These are phyloP conservation scores for Lentinula edodes DNA, from an alignment of 768 basidiomycete genomes.

Conservation along the genomic window DNA sequence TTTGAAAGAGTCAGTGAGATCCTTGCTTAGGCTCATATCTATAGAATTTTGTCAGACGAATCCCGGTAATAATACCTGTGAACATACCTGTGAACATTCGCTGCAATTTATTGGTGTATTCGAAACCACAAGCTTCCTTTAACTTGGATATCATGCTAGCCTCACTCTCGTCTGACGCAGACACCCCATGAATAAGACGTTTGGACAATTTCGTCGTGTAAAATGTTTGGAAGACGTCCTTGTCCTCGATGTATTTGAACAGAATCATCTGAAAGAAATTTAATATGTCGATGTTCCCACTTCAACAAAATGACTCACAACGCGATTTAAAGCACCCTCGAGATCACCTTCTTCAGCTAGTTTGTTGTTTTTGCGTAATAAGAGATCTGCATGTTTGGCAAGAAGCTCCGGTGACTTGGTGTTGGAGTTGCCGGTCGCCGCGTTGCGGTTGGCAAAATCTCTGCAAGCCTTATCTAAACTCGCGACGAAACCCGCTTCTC, in stretches of 20 bases:
- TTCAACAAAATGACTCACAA: constrained; percentile 43
- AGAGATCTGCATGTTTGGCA: constrained; percentile 85
- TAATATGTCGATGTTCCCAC: constrained; percentile 18
- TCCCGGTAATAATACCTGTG: constrained; percentile 14
- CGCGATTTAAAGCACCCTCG: constrained; percentile 85
- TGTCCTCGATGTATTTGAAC: constrained; percentile 98
- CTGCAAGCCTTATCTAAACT: constrained; percentile 92
- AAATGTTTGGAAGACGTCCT: constrained; percentile 98
- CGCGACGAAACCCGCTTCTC: constrained; percentile 90
- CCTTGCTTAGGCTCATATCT: constrained; percentile 93
- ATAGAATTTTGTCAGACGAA: constrained; percentile 10
- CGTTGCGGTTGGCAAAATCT: constrained; percentile 92
- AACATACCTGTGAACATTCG: constrained; percentile 89
- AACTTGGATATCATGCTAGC: constrained; percentile 97
- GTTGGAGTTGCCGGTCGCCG: constrained; percentile 79
- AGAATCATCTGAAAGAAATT: constrained; percentile 72
- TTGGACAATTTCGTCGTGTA: constrained; percentile 92
- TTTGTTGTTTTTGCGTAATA: constrained; percentile 94
- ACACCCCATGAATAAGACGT: constrained; percentile 86
- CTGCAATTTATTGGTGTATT: constrained; percentile 93
- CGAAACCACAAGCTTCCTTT: constrained; percentile 95
- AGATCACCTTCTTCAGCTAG: constrained; percentile 87
- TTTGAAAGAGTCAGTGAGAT: constrained; percentile 93
- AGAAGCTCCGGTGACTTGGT: constrained; percentile 89
- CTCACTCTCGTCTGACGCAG: constrained; percentile 94